Conservation (phyloP, 164 flowering plant species). For the Saururus chinensis region DNA sequence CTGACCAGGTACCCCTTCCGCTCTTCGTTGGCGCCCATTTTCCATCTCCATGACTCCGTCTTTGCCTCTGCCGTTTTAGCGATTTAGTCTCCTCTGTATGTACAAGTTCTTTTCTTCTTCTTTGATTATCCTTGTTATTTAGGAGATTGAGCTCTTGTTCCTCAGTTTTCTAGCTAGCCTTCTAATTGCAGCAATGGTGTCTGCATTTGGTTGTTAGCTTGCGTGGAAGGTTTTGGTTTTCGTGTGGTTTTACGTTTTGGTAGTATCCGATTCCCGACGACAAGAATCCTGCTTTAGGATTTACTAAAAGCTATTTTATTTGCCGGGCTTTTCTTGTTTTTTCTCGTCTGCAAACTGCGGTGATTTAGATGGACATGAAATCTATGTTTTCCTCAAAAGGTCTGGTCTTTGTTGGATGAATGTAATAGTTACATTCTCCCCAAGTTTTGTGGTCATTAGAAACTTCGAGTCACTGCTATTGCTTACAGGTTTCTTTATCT, state of each 20-base stretch:
- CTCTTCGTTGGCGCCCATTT: constrained; percentile 2
- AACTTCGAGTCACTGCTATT: background rate
- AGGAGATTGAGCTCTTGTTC: background rate
- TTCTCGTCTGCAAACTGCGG: background rate
- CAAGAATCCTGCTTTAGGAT: no score
- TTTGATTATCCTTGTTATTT: background rate
- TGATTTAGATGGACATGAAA: background rate
- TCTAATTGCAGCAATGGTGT: background rate
- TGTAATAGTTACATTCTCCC: background rate
- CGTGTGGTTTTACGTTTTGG: no score
- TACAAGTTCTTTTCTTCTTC: background rate
- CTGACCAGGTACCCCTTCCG: background rate
- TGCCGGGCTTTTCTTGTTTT: background rate
- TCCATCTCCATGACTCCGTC: background rate
- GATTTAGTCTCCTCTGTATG: no score
- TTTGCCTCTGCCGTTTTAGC: background rate
- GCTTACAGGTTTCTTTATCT: background rate
- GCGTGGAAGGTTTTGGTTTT: background rate
- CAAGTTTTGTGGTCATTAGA: background rate
- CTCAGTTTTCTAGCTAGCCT: background rate
- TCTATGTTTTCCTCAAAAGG: background rate
- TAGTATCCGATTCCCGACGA: no score
- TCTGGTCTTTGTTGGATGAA: no score
- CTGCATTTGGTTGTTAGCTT: background rate
- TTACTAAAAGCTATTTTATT: no score